Evolutionary conservation across 768 basidiomycete species (phyloP).

Genomic region (Podaxis sp.): DNA sequence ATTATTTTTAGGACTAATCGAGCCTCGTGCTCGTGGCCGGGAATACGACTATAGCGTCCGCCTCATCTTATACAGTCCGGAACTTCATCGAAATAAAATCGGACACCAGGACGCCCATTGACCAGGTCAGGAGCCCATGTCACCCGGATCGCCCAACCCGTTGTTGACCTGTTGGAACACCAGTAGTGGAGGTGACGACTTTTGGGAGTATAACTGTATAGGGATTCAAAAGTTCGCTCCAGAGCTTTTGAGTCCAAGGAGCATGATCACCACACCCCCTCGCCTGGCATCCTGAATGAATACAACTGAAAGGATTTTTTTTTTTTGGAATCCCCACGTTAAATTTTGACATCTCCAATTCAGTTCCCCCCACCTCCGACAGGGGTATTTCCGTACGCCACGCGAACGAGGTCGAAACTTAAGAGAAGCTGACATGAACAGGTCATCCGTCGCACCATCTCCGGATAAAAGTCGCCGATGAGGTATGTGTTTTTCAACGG

Average conservation of each 20-base stretch:
- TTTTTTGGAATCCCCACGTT: neutral
- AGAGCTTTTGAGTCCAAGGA: too few species aligned
- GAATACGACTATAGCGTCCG: neutral
- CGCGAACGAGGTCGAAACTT: neutral
- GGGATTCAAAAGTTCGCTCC: neutral
- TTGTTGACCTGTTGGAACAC: too few species aligned
- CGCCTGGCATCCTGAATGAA: neutral
- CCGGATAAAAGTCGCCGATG: constrained; percentile 4
- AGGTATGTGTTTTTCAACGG: neutral
- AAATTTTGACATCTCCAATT: neutral
- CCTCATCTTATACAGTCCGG: neutral
- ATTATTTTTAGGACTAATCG: neutral
- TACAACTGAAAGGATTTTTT: neutral
- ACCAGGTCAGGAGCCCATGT: neutral
- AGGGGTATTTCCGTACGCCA: neutral
- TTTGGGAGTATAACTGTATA: neutral
- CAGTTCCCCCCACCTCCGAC: neutral
- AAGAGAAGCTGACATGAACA: neutral
- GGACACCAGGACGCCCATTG: neutral
- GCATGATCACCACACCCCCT: neutral
- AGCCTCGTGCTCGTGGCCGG: neutral
- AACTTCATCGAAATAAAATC: constrained; percentile 1
- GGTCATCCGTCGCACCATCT: neutral
- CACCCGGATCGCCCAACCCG: neutral
- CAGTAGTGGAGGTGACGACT: neutral